Evolutionary conservation across 495 filamentous ascomycete species (phyloP).

Genomic region (Penicillium dipodomyicola): DNA sequence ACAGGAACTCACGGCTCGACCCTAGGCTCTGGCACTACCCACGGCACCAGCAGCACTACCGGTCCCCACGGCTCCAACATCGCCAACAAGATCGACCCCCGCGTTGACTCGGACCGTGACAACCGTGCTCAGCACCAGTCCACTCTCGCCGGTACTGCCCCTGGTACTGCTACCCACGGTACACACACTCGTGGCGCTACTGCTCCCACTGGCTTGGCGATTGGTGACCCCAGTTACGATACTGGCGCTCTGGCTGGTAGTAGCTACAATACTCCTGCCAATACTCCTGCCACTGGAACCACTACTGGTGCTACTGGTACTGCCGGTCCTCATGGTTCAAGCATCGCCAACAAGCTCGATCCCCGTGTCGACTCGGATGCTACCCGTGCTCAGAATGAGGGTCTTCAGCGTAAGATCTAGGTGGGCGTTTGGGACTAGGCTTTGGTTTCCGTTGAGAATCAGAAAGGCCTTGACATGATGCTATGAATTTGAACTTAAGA

Average conservation of each 20-base stretch:
- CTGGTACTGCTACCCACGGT: neutral
- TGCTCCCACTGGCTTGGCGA: neutral
- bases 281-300: neutral
- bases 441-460: neutral
- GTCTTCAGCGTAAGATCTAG: slow-evolving; percentile 1
- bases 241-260: slow-evolving; percentile 1
- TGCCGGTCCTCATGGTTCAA: slow-evolving; percentile 34
- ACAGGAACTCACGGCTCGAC: neutral
- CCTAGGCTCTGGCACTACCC: neutral
- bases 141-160: neutral
- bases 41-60: neutral
- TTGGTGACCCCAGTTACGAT: neutral
- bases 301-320: neutral
- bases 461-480: slow-evolving; percentile 3
- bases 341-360: slow-evolving; percentile 45
- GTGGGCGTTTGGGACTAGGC: neutral
- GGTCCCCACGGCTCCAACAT: slow-evolving; percentile 4
- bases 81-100: slow-evolving; percentile 10
- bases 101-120: slow-evolving; percentile 9
- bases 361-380: slow-evolving; percentile 42
- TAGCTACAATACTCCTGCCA: slow-evolving; percentile 1
- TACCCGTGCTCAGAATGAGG: neutral
- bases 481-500: slow-evolving; percentile 6
- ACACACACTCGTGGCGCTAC: neutral
- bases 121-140: slow-evolving; percentile 1